Base-by-base conservation (phyloP, 352 stramenopile species). In the Plasmopara halstedii region DNA sequence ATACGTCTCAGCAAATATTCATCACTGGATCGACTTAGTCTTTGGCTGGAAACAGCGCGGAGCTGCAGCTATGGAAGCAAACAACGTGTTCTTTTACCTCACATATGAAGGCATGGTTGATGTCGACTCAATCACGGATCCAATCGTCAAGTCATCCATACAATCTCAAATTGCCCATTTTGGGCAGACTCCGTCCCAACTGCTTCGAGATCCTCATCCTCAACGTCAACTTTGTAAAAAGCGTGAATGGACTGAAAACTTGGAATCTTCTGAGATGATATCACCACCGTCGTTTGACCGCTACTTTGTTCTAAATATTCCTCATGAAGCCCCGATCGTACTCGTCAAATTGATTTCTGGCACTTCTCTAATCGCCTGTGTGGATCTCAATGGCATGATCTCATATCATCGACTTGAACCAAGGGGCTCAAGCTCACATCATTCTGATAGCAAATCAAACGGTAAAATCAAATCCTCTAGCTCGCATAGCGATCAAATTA, bases 1-100 rank as follows among this genome's bases (percentile, higher is more conserved):
- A 29, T 91, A 89, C 35, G 83, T 92, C 5, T 92, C 81, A 9
- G 46, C 56, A 18, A 64, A 93, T 54, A 71, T 95, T 17, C 77
- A 95, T 46, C 75, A 97, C 42, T 89, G 92, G 64, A 96, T 97
- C 26, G 84, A 93, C 52, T 53, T 94, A 33, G 57, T 94, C 0
- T 89, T 92, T 56, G 83, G 81, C 6, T 69, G 62, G 10, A 89
- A 73, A 38, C 74, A 95, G 42, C 69, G 80, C 21, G 83, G 79
- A 0, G 42, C 62, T 20, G 86, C 88, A 22, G 94, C 96, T 7
- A 74, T 97, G 23, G 75, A 88, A 10, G 89, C 95, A 6, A 88
- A 97, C 54, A 99, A 99, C 58, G 66, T 99, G 8, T 99, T 98
- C 62, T 98, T 99, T 62, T 97, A 98, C 56, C 73, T 99, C 26